These are phyloP conservation scores for Nymphaea thermarum DNA, from an alignment of 164 flowering plant species.

Conservation along the genomic window DNA sequence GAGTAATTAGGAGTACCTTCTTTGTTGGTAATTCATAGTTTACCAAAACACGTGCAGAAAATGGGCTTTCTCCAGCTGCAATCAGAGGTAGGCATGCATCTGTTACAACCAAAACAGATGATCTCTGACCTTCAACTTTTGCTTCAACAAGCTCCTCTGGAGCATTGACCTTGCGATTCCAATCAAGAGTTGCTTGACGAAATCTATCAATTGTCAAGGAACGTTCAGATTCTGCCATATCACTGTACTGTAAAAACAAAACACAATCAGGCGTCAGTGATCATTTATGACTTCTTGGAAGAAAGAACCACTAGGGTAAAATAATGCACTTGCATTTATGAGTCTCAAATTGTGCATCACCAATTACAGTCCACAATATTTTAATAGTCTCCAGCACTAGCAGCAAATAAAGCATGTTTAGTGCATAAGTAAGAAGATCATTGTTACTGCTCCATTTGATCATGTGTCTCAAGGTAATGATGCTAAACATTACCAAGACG, in stretches of 20 bases:
- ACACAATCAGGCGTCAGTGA: background rate
- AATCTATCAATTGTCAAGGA: conserved; percentile 38
- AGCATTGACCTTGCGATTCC: conserved; percentile 33
- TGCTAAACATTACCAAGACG: no score
- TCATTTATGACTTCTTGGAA: background rate
- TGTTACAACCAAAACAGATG: conserved; percentile 61
- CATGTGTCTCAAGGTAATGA: no score
- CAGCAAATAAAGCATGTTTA: no score
- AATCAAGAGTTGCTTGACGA: conserved; percentile 37
- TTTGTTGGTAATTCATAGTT: conserved; percentile 82
- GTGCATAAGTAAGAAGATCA: no score
- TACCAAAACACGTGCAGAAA: conserved; percentile 65
- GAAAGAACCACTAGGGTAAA: no score
- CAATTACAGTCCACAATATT: no score
- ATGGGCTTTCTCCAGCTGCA: conserved; percentile 58
- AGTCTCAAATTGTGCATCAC: no score
- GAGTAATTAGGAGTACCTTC: conserved; percentile 35
- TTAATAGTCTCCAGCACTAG: no score
- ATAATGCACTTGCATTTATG: no score
- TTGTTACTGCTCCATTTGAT: no score
- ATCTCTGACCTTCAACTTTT: conserved; percentile 36
- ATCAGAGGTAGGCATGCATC: conserved; percentile 86
- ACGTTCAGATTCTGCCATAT: conserved; percentile 65
- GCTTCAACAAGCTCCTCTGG: conserved; percentile 24
- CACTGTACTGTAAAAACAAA: conserved; percentile 59